Conservation (phyloP, 2,329 filamentous ascomycete genomes). For the Parascedosporium putredinis region DNA sequence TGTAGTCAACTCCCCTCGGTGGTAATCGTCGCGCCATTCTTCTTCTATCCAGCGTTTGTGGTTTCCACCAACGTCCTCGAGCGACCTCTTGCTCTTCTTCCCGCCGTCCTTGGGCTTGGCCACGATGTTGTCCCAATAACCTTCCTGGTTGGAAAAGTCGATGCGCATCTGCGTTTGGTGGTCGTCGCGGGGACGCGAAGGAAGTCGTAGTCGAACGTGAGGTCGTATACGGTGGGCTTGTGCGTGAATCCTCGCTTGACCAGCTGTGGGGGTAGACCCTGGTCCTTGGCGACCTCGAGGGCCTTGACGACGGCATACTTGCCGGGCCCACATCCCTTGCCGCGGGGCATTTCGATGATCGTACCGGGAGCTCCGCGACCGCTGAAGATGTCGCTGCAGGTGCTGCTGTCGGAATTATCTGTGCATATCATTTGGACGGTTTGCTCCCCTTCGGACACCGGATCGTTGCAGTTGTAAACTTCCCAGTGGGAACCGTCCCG, state of each 20-base stretch:
- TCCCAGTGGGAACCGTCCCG: constrained; percentile 35
- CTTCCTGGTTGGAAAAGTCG: constrained; percentile 26
- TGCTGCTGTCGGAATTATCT: constrained; percentile 21
- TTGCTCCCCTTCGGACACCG: constrained; percentile 18
- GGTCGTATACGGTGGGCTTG: constrained; percentile 19
- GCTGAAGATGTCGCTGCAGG: constrained; percentile 26
- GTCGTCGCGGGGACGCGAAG: constrained; percentile 20
- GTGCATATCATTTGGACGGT: constrained; percentile 27
- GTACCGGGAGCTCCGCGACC: constrained; percentile 26
- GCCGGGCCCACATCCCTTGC: constrained; percentile 25
- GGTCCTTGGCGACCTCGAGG: constrained; percentile 12
- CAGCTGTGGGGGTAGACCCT: background rate
- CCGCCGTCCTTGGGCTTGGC: constrained; percentile 9
- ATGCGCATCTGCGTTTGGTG: constrained; percentile 25
- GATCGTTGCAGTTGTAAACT: constrained; percentile 25
- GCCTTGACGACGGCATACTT: constrained; percentile 26
- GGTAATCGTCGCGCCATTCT: constrained; percentile 23
- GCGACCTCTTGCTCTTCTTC: constrained; percentile 15
- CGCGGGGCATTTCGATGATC: constrained; percentile 31
- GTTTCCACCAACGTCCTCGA: constrained; percentile 19
- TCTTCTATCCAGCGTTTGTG: constrained; percentile 27
- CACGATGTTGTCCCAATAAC: constrained; percentile 26
- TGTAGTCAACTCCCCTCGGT: constrained; percentile 16
- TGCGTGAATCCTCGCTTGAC: background rate
- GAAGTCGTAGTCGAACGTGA: constrained; percentile 31